Conservation (phyloP, 176 grass and related monocot genomes). For the Zoysia pacifica region DNA sequence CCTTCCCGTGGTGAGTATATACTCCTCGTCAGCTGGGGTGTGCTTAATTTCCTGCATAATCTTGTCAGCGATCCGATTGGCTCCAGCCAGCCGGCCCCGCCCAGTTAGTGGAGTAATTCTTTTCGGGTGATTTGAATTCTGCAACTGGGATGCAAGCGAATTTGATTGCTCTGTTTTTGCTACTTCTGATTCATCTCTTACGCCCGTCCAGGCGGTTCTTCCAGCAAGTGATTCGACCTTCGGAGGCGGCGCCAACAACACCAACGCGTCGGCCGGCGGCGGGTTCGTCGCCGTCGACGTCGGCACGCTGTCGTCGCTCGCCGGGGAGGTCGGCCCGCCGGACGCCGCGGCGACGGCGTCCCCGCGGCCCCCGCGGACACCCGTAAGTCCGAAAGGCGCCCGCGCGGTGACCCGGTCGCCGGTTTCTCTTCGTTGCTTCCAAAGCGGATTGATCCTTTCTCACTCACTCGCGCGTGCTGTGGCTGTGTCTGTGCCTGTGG, state of each 20-base stretch:
- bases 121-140: neutral
- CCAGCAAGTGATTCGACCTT: neutral
- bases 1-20: slow-evolving; percentile 28
- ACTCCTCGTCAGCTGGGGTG: no score
- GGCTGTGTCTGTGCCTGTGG: neutral
- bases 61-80: neutral
- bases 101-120: neutral
- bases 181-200: neutral
- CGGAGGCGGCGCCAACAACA: no score
- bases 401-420: neutral
- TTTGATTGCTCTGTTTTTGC: neutral
- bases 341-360: neutral
- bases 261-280: no score
- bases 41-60: neutral
- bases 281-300: no score
- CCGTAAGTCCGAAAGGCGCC: slow-evolving; percentile 23
- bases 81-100: no score
- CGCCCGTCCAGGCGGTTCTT: neutral
- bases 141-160: neutral
- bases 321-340: slow-evolving; percentile 12
- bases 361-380: slow-evolving; percentile 35
- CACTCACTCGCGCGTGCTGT: neutral
- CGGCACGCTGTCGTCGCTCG: neutral
- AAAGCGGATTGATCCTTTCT: slow-evolving; percentile 11
- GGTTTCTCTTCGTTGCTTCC: neutral